Conservation (phyloP, 140 eudicot species). For the Bidens hawaiensis region DNA sequence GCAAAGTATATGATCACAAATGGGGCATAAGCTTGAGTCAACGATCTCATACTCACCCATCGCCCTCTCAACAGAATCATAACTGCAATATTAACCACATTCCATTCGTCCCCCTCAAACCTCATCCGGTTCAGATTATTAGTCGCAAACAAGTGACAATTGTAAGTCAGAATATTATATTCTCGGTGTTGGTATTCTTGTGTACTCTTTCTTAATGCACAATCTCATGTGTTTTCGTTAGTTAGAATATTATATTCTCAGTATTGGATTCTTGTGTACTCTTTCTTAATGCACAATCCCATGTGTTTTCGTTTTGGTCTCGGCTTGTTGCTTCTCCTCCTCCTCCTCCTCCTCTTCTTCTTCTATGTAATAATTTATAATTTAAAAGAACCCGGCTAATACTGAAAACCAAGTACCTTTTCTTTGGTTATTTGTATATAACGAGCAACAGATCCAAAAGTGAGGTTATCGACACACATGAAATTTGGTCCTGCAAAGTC, state of each 20-base stretch:
- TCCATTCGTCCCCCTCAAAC: slow-evolving; percentile 74
- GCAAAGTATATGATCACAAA: slow-evolving; percentile 45
- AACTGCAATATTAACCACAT: slow-evolving; percentile 68
- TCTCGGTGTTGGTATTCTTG: slow-evolving; percentile 79
- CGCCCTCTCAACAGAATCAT: slow-evolving; percentile 66
- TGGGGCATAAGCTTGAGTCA: slow-evolving; percentile 49
- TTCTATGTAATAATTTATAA: no score
- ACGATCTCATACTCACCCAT: slow-evolving; percentile 50
- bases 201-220: slow-evolving; percentile 57
- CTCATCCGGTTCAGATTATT: slow-evolving; percentile 71
- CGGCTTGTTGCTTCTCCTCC: no score
- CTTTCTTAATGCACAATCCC: slow-evolving; percentile 67
- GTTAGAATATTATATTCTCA: slow-evolving; percentile 65
- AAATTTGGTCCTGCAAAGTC: slow-evolving; percentile 88
- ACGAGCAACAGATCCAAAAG: slow-evolving; percentile 80
- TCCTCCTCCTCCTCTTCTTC: slow-evolving; percentile 44
- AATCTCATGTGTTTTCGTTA: slow-evolving; percentile 76
- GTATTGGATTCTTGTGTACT: slow-evolving; percentile 88
- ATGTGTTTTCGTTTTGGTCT: slow-evolving; percentile 40
- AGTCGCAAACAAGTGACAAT: slow-evolving; percentile 91
- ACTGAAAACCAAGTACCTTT: slow-evolving; percentile 40
- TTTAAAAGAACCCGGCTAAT: background rate
- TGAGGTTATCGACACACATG: slow-evolving; percentile 73
- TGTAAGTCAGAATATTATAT: slow-evolving; percentile 78
- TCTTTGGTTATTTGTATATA: slow-evolving; percentile 60